Conservation (phyloP, 257 asterid genomes). For the Ophiorrhiza pumila region DNA sequence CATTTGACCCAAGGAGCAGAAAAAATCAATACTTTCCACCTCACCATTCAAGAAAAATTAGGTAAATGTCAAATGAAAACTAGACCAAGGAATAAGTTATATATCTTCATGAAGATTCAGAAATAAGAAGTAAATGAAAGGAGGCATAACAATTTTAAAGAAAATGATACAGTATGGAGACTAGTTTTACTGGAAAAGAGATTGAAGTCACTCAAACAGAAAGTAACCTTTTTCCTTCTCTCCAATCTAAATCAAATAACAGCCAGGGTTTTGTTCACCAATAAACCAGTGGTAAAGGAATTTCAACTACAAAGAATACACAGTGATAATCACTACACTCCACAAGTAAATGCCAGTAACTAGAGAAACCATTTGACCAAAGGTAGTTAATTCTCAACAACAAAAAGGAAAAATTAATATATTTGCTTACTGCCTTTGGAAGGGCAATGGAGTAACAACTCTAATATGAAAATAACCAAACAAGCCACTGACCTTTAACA, state of each 20-base stretch:
- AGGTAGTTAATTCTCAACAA: not conserved
- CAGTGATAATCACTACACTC: not conserved
- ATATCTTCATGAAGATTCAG: not conserved
- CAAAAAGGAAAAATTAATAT: not conserved
- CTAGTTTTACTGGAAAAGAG: not conserved
- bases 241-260: not conserved
- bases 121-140: not conserved
- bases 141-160: too few species aligned
- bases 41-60: not conserved
- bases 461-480: not conserved
- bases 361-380: not conserved
- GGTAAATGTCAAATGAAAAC: not conserved
- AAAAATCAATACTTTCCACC: not conserved
- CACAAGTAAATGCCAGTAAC: not conserved
- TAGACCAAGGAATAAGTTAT: not conserved
- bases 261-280: not conserved
- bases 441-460: not conserved
- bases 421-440: not conserved
- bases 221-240: not conserved
- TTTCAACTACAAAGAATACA: not conserved
- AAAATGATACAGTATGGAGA: not conserved
- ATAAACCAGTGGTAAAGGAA: not conserved
- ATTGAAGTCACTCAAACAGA: not conserved
- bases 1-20: not conserved
- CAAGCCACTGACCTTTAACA: conserved; percentile 65